These are phyloP conservation scores for Penicillium freii DNA, from an alignment of 2,329 filamentous ascomycete genomes.

Conservation along the genomic window DNA sequence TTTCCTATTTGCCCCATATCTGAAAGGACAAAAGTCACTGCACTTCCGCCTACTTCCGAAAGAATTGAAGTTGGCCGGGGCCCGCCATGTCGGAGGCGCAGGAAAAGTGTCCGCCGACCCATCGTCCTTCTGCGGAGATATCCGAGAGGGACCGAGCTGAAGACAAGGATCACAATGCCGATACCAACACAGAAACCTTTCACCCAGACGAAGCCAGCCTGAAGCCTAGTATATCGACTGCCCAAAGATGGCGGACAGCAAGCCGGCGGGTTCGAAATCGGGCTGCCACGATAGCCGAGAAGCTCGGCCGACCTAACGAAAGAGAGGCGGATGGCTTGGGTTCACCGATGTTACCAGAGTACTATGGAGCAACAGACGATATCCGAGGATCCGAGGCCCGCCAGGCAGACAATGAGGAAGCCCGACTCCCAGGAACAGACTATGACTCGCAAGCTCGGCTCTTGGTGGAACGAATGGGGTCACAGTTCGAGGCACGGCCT, in stretches of 20 bases:
- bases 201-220: slow-evolving; percentile 8
- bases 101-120: slow-evolving; percentile 10
- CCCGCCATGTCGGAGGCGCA: slow-evolving; percentile 10
- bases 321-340: slow-evolving; percentile 24
- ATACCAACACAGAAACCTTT: slow-evolving; percentile 1
- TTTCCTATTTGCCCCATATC: background rate
- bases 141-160: background rate
- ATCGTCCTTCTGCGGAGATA: slow-evolving; percentile 6
- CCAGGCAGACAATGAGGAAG: slow-evolving; percentile 21
- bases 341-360: slow-evolving; percentile 19
- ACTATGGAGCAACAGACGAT: slow-evolving; percentile 26
- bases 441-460: slow-evolving; percentile 23
- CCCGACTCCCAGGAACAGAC: slow-evolving; percentile 6
- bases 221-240: slow-evolving; percentile 6
- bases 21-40: background rate
- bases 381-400: slow-evolving; percentile 20
- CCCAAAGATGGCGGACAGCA: slow-evolving; percentile 21
- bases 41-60: background rate
- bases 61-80: background rate
- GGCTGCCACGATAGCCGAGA: slow-evolving; percentile 21
- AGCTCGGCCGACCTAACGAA: slow-evolving; percentile 24
- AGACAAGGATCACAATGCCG: background rate
- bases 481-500: background rate
- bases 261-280: slow-evolving; percentile 21
- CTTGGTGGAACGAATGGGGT: slow-evolving; percentile 21